Conservation (phyloP, 345 rosid genomes). For the Hibiscus mutabilis region DNA sequence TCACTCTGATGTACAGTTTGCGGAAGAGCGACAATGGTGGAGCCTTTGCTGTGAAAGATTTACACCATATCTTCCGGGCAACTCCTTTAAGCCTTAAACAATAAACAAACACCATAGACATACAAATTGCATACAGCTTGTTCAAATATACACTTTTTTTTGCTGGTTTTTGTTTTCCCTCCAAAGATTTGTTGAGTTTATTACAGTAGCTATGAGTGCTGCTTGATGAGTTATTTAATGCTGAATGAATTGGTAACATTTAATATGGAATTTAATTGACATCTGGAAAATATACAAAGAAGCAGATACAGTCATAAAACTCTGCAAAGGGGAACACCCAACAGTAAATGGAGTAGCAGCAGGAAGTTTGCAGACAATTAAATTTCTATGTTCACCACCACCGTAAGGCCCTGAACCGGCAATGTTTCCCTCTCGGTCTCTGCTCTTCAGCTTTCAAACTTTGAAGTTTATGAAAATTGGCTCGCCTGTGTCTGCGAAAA, state of each 20-base stretch:
- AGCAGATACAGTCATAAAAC: conserved; percentile 4
- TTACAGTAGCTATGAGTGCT: not conserved
- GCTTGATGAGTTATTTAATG: not conserved
- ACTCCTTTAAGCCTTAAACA: conserved; percentile 8
- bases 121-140: too few species aligned
- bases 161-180: not conserved
- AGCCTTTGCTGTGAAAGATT: not conserved
- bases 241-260: not conserved
- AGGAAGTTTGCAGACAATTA: conserved; percentile 3
- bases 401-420: not conserved
- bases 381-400: not conserved
- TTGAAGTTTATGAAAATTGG: not conserved
- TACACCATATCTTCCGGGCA: conserved; percentile 45
- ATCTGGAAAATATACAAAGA: not conserved
- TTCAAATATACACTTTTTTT: not conserved
- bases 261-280: conserved; percentile 4
- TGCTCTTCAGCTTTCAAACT: not conserved
- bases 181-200: not conserved
- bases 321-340: not conserved
- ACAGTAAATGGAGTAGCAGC: not conserved
- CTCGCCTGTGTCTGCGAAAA: not conserved
- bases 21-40: conserved; percentile 7
- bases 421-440: not conserved
- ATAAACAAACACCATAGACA: not conserved
- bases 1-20: conserved; percentile 44